A percentile compares a stretch with the other conserved stretches of the same genome.
Evolutionary conservation across 371 early-diverging fungal genomes (phyloP).

Genomic region (Chytridium lagenaria): DNA sequence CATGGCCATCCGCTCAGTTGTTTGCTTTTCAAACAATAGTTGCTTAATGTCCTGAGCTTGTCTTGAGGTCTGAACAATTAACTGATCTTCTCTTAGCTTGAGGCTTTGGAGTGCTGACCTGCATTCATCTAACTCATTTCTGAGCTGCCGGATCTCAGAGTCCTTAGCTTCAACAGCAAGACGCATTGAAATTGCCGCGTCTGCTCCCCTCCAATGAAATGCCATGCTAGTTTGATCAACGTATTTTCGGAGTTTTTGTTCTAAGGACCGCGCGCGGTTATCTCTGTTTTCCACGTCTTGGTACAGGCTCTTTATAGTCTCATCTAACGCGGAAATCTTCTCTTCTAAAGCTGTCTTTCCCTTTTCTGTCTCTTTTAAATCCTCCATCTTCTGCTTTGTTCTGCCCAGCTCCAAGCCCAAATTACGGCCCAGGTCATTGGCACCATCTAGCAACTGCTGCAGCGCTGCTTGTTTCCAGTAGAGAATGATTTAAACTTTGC

Average conservation of each 20-base stretch:
- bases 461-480: conserved; percentile 72
- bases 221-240: conserved; percentile 16
- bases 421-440: conserved; percentile 46
- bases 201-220: conserved; percentile 1
- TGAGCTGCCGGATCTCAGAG: neutral
- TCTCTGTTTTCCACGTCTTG: conserved; percentile 21
- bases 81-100: conserved; percentile 6
- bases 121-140: neutral
- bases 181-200: conserved; percentile 3
- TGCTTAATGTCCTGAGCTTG: conserved; percentile 6
- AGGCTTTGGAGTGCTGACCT: neutral
- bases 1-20: neutral
- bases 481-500: conserved; percentile 76
- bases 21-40: neutral
- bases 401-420: conserved; percentile 48
- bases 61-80: neutral
- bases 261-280: conserved; percentile 23
- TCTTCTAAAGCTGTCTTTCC: conserved; percentile 69
- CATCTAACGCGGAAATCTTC: neutral
- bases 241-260: conserved; percentile 15
- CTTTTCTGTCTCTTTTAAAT: conserved; percentile 64
- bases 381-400: conserved; percentile 63
- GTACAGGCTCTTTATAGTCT: conserved; percentile 41
- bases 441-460: conserved; percentile 63
- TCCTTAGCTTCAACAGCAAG: conserved; percentile 12